Evolutionary conservation across 2,329 filamentous ascomycete genomes (phyloP).

Genomic region (Penicillium brevicompactum): DNA sequence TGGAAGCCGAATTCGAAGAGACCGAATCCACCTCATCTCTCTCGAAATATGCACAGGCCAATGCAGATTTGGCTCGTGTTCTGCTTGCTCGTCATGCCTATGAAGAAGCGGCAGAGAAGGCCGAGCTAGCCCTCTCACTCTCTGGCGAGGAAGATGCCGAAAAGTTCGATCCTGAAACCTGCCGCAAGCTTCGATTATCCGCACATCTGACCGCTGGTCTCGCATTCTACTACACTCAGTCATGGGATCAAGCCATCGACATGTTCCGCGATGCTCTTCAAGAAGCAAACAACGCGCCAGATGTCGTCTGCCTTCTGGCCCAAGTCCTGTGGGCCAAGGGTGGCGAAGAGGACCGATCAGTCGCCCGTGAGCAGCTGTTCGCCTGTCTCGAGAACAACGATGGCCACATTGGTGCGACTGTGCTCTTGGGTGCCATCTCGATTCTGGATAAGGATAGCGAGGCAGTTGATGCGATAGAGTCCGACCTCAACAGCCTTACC

Average conservation of each 20-base stretch:
- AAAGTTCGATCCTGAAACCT: constrained; percentile 62
- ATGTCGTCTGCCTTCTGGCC: constrained; percentile 82
- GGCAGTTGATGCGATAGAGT: constrained; percentile 75
- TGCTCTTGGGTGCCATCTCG: constrained; percentile 81
- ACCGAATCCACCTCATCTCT: constrained; percentile 76
- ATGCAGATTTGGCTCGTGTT: constrained; percentile 82
- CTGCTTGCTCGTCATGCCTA: constrained; percentile 71
- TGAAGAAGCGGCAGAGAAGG: constrained; percentile 72
- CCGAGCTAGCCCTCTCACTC: constrained; percentile 77
- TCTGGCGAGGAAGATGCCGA: constrained; percentile 71
- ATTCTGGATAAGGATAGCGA: constrained; percentile 78
- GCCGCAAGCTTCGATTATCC: constrained; percentile 74
- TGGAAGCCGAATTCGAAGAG: constrained; percentile 82
- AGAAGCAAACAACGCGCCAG: constrained; percentile 74
- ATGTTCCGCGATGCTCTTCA: constrained; percentile 80
- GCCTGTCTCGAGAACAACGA: constrained; percentile 73
- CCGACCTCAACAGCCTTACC: constrained; percentile 74
- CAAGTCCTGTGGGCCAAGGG: constrained; percentile 94
- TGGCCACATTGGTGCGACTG: constrained; percentile 75
- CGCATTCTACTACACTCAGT: constrained; percentile 71
- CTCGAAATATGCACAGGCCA: constrained; percentile 76
- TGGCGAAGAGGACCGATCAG: constrained; percentile 69
- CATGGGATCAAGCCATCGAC: constrained; percentile 69
- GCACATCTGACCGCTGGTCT: constrained; percentile 84
- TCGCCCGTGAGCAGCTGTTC: constrained; percentile 79